Evolutionary conservation across 1,284 basidiomycete genomes (phyloP).

Genomic region (Sphagnurus paluster): DNA sequence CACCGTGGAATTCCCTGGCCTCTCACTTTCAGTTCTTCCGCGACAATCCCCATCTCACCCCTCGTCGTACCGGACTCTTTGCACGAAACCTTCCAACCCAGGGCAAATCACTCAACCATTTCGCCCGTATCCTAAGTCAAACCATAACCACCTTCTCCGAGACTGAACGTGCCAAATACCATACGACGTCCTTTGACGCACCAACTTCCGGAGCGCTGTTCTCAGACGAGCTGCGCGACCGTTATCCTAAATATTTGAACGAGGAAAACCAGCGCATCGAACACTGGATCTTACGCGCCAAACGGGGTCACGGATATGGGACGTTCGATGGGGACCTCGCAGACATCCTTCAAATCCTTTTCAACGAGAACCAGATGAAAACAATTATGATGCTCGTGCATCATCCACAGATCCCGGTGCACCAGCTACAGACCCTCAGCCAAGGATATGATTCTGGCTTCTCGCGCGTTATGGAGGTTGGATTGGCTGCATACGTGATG

Average conservation of each 20-base stretch:
- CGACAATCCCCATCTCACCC: conserved; percentile 19
- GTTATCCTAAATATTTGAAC: conserved; percentile 29
- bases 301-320: not conserved
- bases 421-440: conserved; percentile 20
- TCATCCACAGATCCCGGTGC: conserved; percentile 31
- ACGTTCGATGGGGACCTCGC: conserved; percentile 27
- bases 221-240: conserved; percentile 20
- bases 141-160: conserved; percentile 23
- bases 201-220: conserved; percentile 17
- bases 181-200: conserved; percentile 10
- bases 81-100: conserved; percentile 19
- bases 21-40: conserved; percentile 18
- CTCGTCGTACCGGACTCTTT: conserved; percentile 21
- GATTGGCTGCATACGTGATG: conserved; percentile 30
- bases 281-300: conserved; percentile 27
- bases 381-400: conserved; percentile 34
- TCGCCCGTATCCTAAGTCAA: conserved; percentile 17
- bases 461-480: conserved; percentile 26
- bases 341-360: conserved; percentile 33
- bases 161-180: conserved; percentile 25
- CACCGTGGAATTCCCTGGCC: conserved; percentile 24
- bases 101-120: conserved; percentile 21
- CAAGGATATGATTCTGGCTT: conserved; percentile 34
- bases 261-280: conserved; percentile 28
- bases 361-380: conserved; percentile 29